Base-by-base conservation (phyloP, 2,329 filamentous ascomycete species). In the Alternaria triticina region DNA sequence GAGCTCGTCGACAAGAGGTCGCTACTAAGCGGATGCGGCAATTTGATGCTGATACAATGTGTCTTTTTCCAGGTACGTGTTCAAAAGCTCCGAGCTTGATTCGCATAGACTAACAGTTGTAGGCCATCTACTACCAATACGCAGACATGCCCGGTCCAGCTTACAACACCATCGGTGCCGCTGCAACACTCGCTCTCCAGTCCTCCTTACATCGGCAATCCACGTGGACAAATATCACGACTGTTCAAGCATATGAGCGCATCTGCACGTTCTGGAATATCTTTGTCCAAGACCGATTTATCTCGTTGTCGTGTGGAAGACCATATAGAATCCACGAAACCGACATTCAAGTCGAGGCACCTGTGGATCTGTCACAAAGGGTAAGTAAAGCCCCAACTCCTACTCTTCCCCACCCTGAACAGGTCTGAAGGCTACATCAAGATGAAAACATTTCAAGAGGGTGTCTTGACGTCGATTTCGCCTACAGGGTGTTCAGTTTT, bases 211-310 rank as follows among this genome's bases (percentile, higher is more conserved):
- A 79, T 36, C 70, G 72, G 11, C 71, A 76, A 27, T 68, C 66
- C 3, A 70, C 67, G 5, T 72, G 69, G 68, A 7, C 54, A n/a
- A 54, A 67, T 43, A 25, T 68, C 44, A 54, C 63, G 28, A 15
- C 66, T 45, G 13, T 69, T 45, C 62, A 73, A 22, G 61, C 64
- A 10, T 72, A 74, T 46, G 67, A 70, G 63, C 72, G 70, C 9
- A 61, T 74, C 36, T 71, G 69, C 45, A 66, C 74, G 1, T 77
- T 79, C 54, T 79, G 77, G 76, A 73, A 68, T 6, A 50, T 75
- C 2, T 70, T 73, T 23, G 65, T 74, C 15, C 43, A 66, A 11
- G 77, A 79, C 50, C 72, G 71, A 17, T 69, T 69, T 8, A 76
- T 78, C 43, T 72, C 76, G 1, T 54, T 77, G 12, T 73, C 75